These are phyloP conservation scores for Ganoderma multipileum DNA, from an alignment of 1,284 basidiomycete genomes.

Conservation along the genomic window DNA sequence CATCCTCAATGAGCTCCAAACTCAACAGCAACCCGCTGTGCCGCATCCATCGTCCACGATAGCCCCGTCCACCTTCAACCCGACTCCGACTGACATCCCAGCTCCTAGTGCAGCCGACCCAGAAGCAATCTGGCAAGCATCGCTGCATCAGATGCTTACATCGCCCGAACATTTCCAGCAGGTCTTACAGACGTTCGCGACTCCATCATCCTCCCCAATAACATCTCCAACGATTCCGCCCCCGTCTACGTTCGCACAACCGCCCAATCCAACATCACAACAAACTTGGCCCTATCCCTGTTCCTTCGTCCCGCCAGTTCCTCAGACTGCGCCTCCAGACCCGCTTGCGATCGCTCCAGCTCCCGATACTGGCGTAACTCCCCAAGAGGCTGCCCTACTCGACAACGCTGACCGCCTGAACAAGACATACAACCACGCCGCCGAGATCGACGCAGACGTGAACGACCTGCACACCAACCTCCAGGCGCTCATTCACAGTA, in stretches of 20 bases:
- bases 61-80: neutral
- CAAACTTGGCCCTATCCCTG: constrained; percentile 10
- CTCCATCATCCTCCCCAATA: constrained; percentile 35
- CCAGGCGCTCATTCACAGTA: constrained; percentile 73
- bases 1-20: constrained; percentile 10
- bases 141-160: constrained; percentile 64
- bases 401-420: constrained; percentile 50
- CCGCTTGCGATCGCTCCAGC: constrained; percentile 4
- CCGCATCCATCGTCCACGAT: neutral
- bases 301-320: neutral
- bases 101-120: constrained; percentile 33
- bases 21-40: neutral
- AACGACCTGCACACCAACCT: constrained; percentile 76
- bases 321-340: constrained; percentile 22
- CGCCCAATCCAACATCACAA: constrained; percentile 23
- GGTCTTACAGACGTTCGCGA: constrained; percentile 63
- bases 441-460: constrained; percentile 76
- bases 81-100: constrained; percentile 28
- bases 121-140: constrained; percentile 63
- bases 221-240: neutral
- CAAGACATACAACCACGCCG: constrained; percentile 65
- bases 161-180: constrained; percentile 75
- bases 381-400: constrained; percentile 46
- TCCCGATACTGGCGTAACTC: constrained; percentile 24
- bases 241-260: constrained; percentile 39